Evolutionary conservation across 1,284 basidiomycete species (phyloP).

Genomic region (Ganoderma meredithae): DNA sequence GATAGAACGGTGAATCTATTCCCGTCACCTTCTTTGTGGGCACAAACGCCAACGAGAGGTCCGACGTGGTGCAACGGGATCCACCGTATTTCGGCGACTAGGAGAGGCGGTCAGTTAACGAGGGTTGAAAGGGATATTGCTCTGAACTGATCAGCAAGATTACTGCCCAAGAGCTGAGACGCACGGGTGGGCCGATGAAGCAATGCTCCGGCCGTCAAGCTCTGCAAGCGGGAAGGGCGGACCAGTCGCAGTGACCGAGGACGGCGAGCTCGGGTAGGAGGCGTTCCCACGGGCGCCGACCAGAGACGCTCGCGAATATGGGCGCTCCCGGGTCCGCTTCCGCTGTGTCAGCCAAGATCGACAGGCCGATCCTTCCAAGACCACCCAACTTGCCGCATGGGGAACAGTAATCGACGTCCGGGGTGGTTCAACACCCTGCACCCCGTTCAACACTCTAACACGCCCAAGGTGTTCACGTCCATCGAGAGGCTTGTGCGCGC

Average conservation of each 20-base stretch:
- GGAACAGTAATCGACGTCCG: background rate
- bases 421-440: background rate
- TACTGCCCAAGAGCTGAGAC: background rate
- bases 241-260: background rate
- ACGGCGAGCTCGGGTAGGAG: background rate
- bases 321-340: slow-evolving; percentile 2
- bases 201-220: background rate
- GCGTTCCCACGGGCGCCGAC: background rate
- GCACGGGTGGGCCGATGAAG: background rate
- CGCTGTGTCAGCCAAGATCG: slow-evolving; percentile 19
- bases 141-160: background rate
- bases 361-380: slow-evolving; percentile 9
- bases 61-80: background rate
- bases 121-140: background rate
- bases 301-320: slow-evolving; percentile 6
- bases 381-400: slow-evolving; percentile 12
- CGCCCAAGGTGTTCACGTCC: background rate
- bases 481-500: background rate
- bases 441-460: background rate
- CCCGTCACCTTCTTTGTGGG: slow-evolving; percentile 15
- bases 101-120: background rate
- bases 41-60: slow-evolving; percentile 14
- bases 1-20: slow-evolving; percentile 6
- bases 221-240: background rate
- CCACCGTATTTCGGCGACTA: background rate